These are phyloP conservation scores for Wickerhamomyces chambardii DNA, from an alignment of 805 yeast species.

Conservation along the genomic window DNA sequence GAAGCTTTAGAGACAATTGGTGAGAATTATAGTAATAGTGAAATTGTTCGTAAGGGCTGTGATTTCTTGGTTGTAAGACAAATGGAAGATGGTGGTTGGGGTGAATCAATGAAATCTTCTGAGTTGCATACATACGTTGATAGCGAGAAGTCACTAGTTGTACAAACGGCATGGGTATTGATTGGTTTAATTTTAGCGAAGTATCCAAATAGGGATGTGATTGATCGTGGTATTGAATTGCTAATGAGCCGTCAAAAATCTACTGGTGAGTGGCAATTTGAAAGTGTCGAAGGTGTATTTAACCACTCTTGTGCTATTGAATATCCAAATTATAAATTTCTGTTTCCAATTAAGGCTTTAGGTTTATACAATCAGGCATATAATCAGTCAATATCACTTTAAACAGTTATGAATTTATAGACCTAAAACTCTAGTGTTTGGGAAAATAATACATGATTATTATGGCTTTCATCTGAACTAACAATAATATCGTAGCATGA, in stretches of 20 bases:
- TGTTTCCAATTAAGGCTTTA: conserved; percentile 88
- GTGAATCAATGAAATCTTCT: conserved; percentile 86
- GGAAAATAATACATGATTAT: no score
- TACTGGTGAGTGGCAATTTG: conserved; percentile 82
- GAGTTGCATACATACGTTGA: conserved; percentile 74
- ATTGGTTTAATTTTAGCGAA: conserved; percentile 75
- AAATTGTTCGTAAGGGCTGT: conserved; percentile 65
- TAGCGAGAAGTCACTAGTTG: conserved; percentile 53
- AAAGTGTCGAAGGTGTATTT: conserved; percentile 91
- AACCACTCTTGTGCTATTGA: conserved; percentile 93
- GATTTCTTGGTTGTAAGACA: conserved; percentile 75
- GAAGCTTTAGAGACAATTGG: conserved; percentile 80
- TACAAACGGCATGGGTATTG: conserved; percentile 90
- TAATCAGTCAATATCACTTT: no score
- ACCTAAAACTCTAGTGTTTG: no score
- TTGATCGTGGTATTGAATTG: conserved; percentile 54
- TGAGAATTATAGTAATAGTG: conserved; percentile 50
- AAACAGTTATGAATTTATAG: no score
- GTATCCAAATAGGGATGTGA: conserved; percentile 61
- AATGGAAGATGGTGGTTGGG: conserved; percentile 93
- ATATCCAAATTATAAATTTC: conserved; percentile 85
- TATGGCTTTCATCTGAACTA: no score
- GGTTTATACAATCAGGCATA: conserved; percentile 45
- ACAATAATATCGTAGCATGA: no score
- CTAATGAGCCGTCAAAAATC: conserved; percentile 56